A percentile compares a stretch with the other conserved stretches of the same genome.
Evolutionary conservation across 1,284 basidiomycete species (phyloP).

Genomic region (Trichosporon ovoides): DNA sequence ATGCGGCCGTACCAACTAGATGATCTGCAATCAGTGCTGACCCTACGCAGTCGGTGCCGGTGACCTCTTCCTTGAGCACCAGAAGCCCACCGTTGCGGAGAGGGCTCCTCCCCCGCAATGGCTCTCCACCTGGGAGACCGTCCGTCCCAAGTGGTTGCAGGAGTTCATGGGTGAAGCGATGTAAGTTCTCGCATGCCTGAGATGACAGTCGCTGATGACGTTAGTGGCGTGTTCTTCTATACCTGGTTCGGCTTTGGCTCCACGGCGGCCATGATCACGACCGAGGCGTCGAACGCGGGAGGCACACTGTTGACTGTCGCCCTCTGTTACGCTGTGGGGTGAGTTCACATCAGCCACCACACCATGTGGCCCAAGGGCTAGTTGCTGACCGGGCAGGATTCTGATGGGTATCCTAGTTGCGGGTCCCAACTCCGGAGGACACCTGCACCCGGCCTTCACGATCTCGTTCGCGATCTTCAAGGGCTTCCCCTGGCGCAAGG

Average conservation of each 20-base stretch:
- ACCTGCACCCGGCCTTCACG: slow-evolving; percentile 28
- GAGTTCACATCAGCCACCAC: neutral
- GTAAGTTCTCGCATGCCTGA: neutral
- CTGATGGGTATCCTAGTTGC: slow-evolving; percentile 11
- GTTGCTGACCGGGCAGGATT: slow-evolving; percentile 3
- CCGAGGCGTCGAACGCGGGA: neutral
- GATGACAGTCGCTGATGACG: neutral
- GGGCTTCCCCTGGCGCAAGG: slow-evolving; percentile 39
- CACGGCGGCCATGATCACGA: neutral
- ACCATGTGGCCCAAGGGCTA: neutral
- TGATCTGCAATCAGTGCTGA: neutral
- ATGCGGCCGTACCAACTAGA: neutral
- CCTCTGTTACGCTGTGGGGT: slow-evolving; percentile 12
- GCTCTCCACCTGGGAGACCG: slow-evolving; percentile 12
- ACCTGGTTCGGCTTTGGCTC: slow-evolving; percentile 18
- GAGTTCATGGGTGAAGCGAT: slow-evolving; percentile 17
- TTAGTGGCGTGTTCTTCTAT: slow-evolving; percentile 15
- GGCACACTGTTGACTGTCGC: slow-evolving; percentile 12
- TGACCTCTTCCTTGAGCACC: slow-evolving; percentile 15
- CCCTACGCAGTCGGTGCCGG: slow-evolving; percentile 11
- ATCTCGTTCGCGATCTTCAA: slow-evolving; percentile 26
- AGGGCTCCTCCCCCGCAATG: slow-evolving; percentile 9
- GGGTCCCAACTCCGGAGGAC: slow-evolving; percentile 24
- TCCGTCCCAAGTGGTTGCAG: slow-evolving; percentile 10
- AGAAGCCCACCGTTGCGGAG: slow-evolving; percentile 1